A percentile compares a stretch with the other conserved stretches of the same genome.
Conservation (phyloP, 2,329 filamentous ascomycete species). For the Zasmidium cellare region DNA sequence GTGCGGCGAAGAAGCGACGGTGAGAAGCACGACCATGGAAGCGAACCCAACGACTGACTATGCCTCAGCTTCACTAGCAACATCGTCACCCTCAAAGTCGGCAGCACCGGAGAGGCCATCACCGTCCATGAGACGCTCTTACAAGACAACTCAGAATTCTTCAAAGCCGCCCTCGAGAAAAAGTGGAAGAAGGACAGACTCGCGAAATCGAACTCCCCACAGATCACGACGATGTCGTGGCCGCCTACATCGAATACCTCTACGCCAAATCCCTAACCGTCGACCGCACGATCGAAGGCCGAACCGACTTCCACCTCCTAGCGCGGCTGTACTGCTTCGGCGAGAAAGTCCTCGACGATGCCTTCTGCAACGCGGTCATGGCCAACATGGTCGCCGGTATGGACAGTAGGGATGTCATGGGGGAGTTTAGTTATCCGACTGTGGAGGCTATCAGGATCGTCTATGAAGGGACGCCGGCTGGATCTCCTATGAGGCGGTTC, state of each 20-base stretch:
- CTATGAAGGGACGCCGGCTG: conserved; percentile 1
- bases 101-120: background rate
- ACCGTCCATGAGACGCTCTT: background rate
- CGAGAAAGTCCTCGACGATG: conserved; percentile 14
- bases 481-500: conserved; percentile 6
- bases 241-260: conserved; percentile 17
- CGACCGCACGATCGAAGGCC: background rate
- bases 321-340: conserved; percentile 11
- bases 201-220: background rate
- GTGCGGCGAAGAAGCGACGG: background rate
- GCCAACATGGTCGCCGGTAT: background rate
- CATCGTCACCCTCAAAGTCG: conserved; percentile 1
- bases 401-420: background rate
- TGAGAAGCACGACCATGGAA: background rate
- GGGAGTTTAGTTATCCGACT: background rate
- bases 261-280: background rate
- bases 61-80: background rate
- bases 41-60: background rate
- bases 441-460: background rate
- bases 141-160: background rate
- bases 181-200: conserved; percentile 1
- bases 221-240: conserved; percentile 6
- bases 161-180: background rate
- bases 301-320: background rate
- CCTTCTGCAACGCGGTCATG: conserved; percentile 8